Evolutionary conservation across 768 basidiomycete species (phyloP).

Genomic region (Tricholoma bakamatsutake): DNA sequence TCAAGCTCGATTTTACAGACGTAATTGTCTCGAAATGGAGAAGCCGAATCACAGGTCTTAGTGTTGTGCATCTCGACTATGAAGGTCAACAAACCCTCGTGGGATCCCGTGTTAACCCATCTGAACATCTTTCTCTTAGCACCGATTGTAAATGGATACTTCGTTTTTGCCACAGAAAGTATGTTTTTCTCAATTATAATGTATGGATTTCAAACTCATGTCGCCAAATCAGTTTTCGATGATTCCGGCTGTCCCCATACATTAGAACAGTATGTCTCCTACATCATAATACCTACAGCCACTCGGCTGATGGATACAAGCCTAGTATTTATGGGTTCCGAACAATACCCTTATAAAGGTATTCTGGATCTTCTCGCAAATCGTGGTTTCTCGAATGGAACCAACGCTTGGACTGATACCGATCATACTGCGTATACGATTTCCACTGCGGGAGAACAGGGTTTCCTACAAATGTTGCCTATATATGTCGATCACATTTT

Average conservation of each 20-base stretch:
- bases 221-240: constrained; percentile 63
- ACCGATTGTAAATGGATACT: constrained; percentile 87
- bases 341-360: constrained; percentile 94
- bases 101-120: constrained; percentile 4
- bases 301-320: constrained; percentile 27
- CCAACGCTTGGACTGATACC: constrained; percentile 96
- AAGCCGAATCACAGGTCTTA: constrained; percentile 82
- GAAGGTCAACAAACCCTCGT: constrained; percentile 49
- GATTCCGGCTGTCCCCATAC: constrained; percentile 96
- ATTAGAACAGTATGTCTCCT: constrained; percentile 72
- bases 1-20: constrained; percentile 76
- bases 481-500: constrained; percentile 96
- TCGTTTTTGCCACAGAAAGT: constrained; percentile 90
- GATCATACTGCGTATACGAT: constrained; percentile 96
- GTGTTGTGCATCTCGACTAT: constrained; percentile 86
- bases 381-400: constrained; percentile 85
- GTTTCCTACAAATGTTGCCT: constrained; percentile 78
- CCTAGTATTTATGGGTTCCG: constrained; percentile 91
- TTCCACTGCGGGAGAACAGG: constrained; percentile 91
- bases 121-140: constrained; percentile 36
- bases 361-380: constrained; percentile 94
- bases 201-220: constrained; percentile 1
- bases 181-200: constrained; percentile 5
- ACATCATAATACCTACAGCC: not conserved
- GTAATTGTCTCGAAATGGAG: constrained; percentile 84